Percentiles rank a stretch among this genome's conserved stretches.
Evolutionary conservation across 371 early-diverging fungal species (phyloP).

Genomic region (Syncephalastrum contaminatum): DNA sequence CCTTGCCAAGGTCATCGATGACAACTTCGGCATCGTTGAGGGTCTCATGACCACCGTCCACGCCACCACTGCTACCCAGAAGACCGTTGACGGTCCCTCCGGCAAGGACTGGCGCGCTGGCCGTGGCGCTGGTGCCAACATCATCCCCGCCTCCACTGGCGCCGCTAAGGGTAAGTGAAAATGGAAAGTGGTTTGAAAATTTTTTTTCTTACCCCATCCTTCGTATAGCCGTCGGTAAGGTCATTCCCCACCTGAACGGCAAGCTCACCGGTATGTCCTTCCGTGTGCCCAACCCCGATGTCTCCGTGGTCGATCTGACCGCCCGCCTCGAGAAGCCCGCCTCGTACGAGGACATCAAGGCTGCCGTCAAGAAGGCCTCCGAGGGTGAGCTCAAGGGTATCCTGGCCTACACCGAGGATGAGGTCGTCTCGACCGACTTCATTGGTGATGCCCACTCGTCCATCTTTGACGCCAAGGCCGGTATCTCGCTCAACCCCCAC

Average conservation of each 20-base stretch:
- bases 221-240: constrained; percentile 91
- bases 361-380: constrained; percentile 81
- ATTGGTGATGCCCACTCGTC: constrained; percentile 87
- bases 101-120: constrained; percentile 97
- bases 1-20: constrained; percentile 97
- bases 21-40: constrained; percentile 89
- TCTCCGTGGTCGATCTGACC: constrained; percentile 98
- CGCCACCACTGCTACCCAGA: constrained; percentile 98
- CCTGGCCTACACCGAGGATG: constrained; percentile 94
- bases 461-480: constrained; percentile 97
- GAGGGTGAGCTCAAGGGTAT: constrained; percentile 88
- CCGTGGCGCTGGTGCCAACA: constrained; percentile 96
- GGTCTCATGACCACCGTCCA: constrained; percentile 97
- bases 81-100: constrained; percentile 99
- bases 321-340: constrained; percentile 88
- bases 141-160: constrained; percentile 99
- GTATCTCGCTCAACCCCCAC: constrained; percentile 92
- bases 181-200: constrained; percentile 40
- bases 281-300: constrained; percentile 98
- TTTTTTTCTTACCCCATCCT: background rate
- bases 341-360: constrained; percentile 89
- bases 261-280: constrained; percentile 99
- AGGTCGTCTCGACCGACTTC: constrained; percentile 97
- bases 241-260: constrained; percentile 95
- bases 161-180: constrained; percentile 83